Evolutionary conservation across 768 basidiomycete species (phyloP), one percentile per base, ranked within the genome.

Genomic region (Leccinum pellstonianum): DNA sequence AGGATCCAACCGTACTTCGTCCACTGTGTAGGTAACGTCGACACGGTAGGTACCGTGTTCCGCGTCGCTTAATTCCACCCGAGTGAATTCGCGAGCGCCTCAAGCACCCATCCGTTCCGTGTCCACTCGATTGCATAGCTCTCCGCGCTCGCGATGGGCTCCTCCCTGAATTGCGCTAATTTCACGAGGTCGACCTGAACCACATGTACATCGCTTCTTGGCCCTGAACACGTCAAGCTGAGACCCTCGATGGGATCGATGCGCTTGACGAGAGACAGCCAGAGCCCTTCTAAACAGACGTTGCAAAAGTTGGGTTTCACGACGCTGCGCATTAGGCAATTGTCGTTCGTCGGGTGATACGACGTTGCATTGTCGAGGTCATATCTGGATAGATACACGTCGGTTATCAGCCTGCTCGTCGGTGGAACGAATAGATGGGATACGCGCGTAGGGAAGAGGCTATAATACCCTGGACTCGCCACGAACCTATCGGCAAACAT

Each of bases 291-390:
- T 15, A 82, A 66, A 67, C 91, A 93, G 54, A 83, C 85, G 62
- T 78, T 83, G 78, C 91, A 92, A 69, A 92, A 88, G 67, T 87
- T 82, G 56, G 88, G 85, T 0, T 81, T 79, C 29, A 81, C 84
- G 46, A 90, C 86, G 55, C 76, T 75, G 46, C 91, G 88, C 91
- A 93, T 92, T 51, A 92, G 83, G 68, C 91, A 92, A 70, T 86
- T 87, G 60, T 90, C 86, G 63, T 91, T 90, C 3, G 90, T 92
- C 4, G 91, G 91, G n/a, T 90, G 82, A 72, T 88, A 92, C 3
- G 82, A 81, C 0, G 87, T 91, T 54, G 72, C 70, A 65, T 91
- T 90, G 23, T 23, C 23, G 23, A 23, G 23, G 23, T 23, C 23
- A 23, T 81, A 91, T 19, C 88, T 90, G 62, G 19, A 47, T 43